Base-by-base conservation (phyloP, 2,329 filamentous ascomycete species). In the Nakataea oryzae region DNA sequence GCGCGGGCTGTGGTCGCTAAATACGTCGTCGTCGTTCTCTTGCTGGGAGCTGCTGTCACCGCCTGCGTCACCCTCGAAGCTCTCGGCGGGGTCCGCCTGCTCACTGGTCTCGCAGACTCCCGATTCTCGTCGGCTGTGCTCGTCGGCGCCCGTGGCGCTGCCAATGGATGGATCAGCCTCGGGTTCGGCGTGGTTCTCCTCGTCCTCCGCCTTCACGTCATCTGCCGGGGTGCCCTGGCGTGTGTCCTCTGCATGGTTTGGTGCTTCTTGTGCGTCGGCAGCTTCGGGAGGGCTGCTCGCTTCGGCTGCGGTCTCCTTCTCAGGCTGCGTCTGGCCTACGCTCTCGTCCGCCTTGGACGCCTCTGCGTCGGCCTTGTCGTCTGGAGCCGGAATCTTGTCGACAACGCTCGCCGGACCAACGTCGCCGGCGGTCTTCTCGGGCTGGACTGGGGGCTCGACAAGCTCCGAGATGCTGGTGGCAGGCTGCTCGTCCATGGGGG, bases 21-120 rank as follows among this genome's bases (percentile, higher is more conserved):
- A 86, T 24, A 86, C 79, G 60, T 85, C 82, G 66, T 84, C 81
- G 27, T 83, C 81, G 66, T 84, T 80, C 24, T 83, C 80, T 32
- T 78, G 79, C 63, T 81, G 76, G 61, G 80, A 80, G 70, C 78
- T 80, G 68, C 74, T 78, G 58, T 81, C 76, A 9, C 71, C 75
- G 21, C 67, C 72, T 12, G 73, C 70, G 13, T 74, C 73, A 71
- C 68, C 68, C 9, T 71, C 69, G 21, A 50, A n/a, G 11, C 41
- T n/a, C 41, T 50, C 41, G 41, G 8, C 41, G 8, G 41, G 21
- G 3, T 68, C 66, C 21, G 54, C 56, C n/a, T 29, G 30, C 26
- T 67, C 66, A 5, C 64, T 63, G 0, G 68, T 68, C 3, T 64
- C 64, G n/a, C 65, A 60, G 3, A 50, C 8, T 6, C 34, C 34